phyloP scores from a whole-genome alignment of 2,329 filamentous ascomycete species.

The Diaporthe ilicicola region DNA sequence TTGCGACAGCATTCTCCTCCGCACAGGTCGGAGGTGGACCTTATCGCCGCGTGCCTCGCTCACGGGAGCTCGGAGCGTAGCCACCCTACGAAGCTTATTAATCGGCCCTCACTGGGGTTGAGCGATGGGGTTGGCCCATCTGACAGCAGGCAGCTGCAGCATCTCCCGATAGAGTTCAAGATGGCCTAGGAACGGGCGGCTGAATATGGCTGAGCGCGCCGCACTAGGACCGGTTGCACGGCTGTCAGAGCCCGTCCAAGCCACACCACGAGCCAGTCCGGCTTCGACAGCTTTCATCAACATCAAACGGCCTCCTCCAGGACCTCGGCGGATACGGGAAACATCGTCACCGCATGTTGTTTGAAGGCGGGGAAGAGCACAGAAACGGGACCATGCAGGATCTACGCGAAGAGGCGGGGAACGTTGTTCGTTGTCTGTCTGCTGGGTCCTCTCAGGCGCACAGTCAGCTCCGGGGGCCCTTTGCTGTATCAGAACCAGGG shows the following conservation, averaged over 20 bases:
- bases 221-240: constrained; percentile 24
- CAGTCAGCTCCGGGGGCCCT: constrained; percentile 1
- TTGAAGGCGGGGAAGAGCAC: neutral
- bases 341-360: neutral
- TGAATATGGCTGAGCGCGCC: neutral
- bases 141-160: constrained; percentile 23
- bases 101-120: neutral
- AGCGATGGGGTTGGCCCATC: constrained; percentile 13
- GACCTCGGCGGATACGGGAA: constrained; percentile 2
- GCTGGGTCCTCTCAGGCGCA: neutral
- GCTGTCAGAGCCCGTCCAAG: constrained; percentile 19
- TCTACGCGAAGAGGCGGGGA: neutral
- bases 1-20: neutral
- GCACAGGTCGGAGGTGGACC: neutral
- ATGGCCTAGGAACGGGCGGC: constrained; percentile 6
- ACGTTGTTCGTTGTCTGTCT: neutral
- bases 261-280: neutral
- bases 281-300: neutral
- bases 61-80: constrained; percentile 1
- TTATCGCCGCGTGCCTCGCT: neutral
- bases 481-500: neutral
- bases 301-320: constrained; percentile 7
- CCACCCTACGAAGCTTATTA: neutral
- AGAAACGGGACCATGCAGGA: too few species aligned
- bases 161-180: constrained; percentile 21